These are phyloP conservation scores for Geosmithia flava DNA, from an alignment of 2,329 filamentous ascomycete genomes.

Conservation along the genomic window DNA sequence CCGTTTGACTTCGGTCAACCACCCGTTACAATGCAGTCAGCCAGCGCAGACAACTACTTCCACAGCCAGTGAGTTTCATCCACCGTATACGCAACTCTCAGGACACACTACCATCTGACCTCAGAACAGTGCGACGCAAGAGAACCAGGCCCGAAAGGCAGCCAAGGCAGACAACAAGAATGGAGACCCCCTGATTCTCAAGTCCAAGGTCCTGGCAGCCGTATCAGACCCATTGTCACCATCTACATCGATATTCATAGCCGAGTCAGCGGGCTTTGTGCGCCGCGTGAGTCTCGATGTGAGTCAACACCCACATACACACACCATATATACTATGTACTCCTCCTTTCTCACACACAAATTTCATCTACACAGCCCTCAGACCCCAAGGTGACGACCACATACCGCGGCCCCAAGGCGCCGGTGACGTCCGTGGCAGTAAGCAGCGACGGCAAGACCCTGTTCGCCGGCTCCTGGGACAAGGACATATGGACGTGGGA, in stretches of 20 bases:
- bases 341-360: not conserved
- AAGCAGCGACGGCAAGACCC: constrained; percentile 40
- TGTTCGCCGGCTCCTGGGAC: constrained; percentile 93
- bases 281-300: constrained; percentile 67
- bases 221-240: constrained; percentile 52
- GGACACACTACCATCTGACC: constrained; percentile 14
- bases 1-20: not conserved
- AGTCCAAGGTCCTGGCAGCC: constrained; percentile 76
- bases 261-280: constrained; percentile 76
- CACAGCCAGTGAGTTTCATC: constrained; percentile 63
- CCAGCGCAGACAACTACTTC: constrained; percentile 75
- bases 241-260: constrained; percentile 55
- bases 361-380: constrained; percentile 13
- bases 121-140: constrained; percentile 31
- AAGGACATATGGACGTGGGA: constrained; percentile 85
- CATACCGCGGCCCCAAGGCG: constrained; percentile 63
- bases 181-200: constrained; percentile 68
- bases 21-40: constrained; percentile 45
- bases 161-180: constrained; percentile 63
- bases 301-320: constrained; percentile 9
- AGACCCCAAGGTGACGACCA: constrained; percentile 17
- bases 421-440: constrained; percentile 70
- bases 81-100: constrained; percentile 1
- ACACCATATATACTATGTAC: not conserved
- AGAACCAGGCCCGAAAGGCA: constrained; percentile 45